Base-by-base conservation (phyloP, 1,139 yeast species). In the Lodderomyces beijingensis region DNA sequence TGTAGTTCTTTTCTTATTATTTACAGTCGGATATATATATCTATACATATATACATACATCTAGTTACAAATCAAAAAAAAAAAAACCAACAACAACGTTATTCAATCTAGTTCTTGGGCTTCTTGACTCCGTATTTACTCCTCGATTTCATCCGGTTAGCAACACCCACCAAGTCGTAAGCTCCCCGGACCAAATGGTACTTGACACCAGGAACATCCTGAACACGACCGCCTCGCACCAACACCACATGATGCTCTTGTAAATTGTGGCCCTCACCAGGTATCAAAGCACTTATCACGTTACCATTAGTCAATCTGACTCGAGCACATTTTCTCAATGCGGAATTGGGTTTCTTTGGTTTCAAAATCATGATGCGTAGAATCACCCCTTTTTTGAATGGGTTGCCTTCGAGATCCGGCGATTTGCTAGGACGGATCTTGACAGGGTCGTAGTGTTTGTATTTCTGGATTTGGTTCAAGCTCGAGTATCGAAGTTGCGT, bases 241-340 rank as follows among this genome's bases (percentile, higher is more conserved):
- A 81, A 76, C 2, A 93, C 97, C 35, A 91, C 94, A 53, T 94
- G 87, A 63, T 93, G 99, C 61, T 93, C 99, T 64, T 91, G 97
- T 27, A 94, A 91, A 53, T 91, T 91, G 60, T 93, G 98, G 16
- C 99, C 98, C 55, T 91, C 97, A 37, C 99, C 99, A 9, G 97
- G 96, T 39, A 93, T 91, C 57, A 89, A 88, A 3, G 96, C 96
- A 33, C 94, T 81, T 13, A 91, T 75, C 33, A 85, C 81, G 46
- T 80, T 82, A 21, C 98, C 98, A 51, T 86, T 91, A 13, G 95
- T 77, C 41, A 93, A 71, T 59, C 96, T 75, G 18, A 93, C 98
- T 67, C 97, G 82, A 46, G 95, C 88, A 35, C 95, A 95, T 59
- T 93, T 93, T 63, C 99, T 77, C 62, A 88, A 91, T 12, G 99